Evolutionary conservation across 257 asterid genomes (phyloP), one percentile per base, ranked within the genome.

Genomic region (Fraxinus anomala): DNA sequence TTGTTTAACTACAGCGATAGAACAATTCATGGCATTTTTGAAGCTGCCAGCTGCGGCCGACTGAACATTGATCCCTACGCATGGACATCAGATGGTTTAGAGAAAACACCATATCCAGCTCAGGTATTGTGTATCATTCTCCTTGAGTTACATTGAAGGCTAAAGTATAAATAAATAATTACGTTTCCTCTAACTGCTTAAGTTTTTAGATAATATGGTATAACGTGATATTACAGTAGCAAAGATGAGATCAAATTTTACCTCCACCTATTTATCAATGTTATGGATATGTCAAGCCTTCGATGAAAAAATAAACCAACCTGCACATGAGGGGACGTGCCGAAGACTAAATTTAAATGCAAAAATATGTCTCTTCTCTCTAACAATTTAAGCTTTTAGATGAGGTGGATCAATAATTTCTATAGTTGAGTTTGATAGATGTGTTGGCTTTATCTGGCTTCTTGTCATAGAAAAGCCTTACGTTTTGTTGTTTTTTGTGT

Each of bases 1-100:
- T 80, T 94, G 84, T 92, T 94, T 86, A 85, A 92, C 84, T 92
- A 88, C 84, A 86, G 76, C 56, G 93, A 87, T 17, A 82, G 88
- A 80, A 90, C 80, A 79, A 90, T 94, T 76, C 73, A 89, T 81
- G 98, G 97, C 36, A 86, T 91, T 76, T 94, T 80, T 79, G 96
- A 92, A 90, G 97, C 99, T 77, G 96, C 91, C 73, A 85, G 98
- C 87, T 36, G 84, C 56, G 99, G 97, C 34, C 85, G 83, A 80
- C 82, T 91, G 92, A 82, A 86, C 80, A 88, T 91, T 14, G 85
- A 93, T 89, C 83, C 94, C 66, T 95, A 90, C 89, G 99, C 93
- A 70, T 93, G 99, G 98, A 89, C 99, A 14, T 76, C 73, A 21
- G 89, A 84, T 88, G 99, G 97, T 72, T 85, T 90, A 77, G 88